Base-by-base conservation (phyloP, 2,329 filamentous ascomycete genomes). In the Emmonsia crescens region DNA sequence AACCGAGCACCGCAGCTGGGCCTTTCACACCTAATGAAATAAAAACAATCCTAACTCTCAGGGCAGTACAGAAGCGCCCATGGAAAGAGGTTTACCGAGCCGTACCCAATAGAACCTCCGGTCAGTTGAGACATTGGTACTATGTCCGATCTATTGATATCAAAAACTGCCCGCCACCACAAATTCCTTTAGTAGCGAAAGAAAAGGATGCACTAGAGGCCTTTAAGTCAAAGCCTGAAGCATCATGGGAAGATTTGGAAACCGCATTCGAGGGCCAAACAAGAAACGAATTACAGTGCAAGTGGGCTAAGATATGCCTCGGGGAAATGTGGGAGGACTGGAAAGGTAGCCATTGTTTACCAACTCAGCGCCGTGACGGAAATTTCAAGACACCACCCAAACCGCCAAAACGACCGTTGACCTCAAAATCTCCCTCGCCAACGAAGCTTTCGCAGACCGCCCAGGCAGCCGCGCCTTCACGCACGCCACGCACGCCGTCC, bases 121-220 rank as follows among this genome's bases (percentile, higher is more conserved):
- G 42, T 27, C 61, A 63, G 31, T 12, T 66, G 21, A 62, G 62
- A 27, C 58, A 63, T 24, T 66, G 63, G 64, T 66, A 66, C 48
- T 64, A 60, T 57, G 59, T 56, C 16, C 49, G 57, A 27, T 63
- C 58, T 36, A 49, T 38, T 16, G 44, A 46, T 12, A 52, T 46
- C n/a, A 61, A 44, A 40, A 49, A 38, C 16, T 21, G 27, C 19
- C 27, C 40, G 16, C 40, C 52, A 19, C n/a, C 60, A 29, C 16
- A 3, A 16, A 51, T 42, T 51, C n/a, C 44, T 8, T 60, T 63
- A 61, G 42, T 55, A 3, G 29, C 27, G 19, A 42, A 56, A 49
- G 60, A 62, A 9, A 52, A 44, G 24, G 29, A 61, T n/a, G 19
- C 3, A n/a, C 36, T 61, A 9, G 49, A 52, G 5, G 49, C 40